These are phyloP conservation scores for Haplosporangium gracile DNA, from an alignment of 192 early-diverging fungal genomes.

Conservation along the genomic window DNA sequence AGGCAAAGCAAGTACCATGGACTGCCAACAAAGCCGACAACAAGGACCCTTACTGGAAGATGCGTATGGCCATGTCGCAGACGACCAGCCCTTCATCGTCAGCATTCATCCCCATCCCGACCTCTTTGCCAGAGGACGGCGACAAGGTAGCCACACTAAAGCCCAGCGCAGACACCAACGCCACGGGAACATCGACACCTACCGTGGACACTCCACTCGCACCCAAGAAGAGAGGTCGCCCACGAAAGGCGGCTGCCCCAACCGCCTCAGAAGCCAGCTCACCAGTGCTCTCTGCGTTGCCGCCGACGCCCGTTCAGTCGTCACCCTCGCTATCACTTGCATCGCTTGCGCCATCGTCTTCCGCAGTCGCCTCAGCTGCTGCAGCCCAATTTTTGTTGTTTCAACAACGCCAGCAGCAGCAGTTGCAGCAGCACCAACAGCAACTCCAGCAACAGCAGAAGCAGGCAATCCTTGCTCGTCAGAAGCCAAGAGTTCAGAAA, in stretches of 20 bases:
- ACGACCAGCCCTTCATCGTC: conserved; percentile 35
- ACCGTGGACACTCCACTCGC: conserved; percentile 22
- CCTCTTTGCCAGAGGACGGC: conserved; percentile 12
- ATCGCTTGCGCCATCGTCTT: neutral
- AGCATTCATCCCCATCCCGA: conserved; percentile 31
- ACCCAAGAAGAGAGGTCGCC: conserved; percentile 55
- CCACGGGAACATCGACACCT: neutral
- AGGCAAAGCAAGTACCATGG: conserved; percentile 38
- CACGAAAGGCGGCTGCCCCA: conserved; percentile 28
- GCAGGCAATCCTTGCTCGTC: conserved; percentile 52
- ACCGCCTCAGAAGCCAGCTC: conserved; percentile 28
- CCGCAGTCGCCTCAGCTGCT: conserved; percentile 5
- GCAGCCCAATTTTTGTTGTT: conserved; percentile 37
- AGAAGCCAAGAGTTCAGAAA: conserved; percentile 67
- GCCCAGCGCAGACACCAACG: neutral
- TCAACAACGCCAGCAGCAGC: conserved; percentile 49
- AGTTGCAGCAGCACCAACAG: conserved; percentile 48
- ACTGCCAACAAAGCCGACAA: neutral
- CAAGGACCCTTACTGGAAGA: conserved; percentile 43
- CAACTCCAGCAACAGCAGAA: conserved; percentile 55
- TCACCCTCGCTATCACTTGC: conserved; percentile 26
- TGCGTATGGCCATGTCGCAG: conserved; percentile 44
- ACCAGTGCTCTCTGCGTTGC: conserved; percentile 18
- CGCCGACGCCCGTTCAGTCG: neutral
- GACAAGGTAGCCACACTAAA: neutral